Evolutionary conservation across 768 basidiomycete genomes (phyloP).

Genomic region (Tylopilus vinaceipallidus): DNA sequence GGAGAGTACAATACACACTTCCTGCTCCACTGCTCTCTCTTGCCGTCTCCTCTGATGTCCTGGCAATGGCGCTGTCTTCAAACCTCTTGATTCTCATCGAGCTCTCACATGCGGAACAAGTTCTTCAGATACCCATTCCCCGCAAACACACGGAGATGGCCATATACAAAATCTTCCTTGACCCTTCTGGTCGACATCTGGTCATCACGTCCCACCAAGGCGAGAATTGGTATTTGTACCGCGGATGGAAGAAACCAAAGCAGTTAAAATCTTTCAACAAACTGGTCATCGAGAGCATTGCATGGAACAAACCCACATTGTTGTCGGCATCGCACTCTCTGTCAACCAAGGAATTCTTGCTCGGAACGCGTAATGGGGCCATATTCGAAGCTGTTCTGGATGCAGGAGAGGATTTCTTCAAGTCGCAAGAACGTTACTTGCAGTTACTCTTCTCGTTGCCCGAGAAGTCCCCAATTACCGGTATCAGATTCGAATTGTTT

Average conservation of each 20-base stretch:
- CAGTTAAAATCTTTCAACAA: constrained; percentile 74
- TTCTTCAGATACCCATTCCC: constrained; percentile 75
- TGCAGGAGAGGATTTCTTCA: constrained; percentile 89
- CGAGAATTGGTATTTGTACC: constrained; percentile 91
- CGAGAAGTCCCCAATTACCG: constrained; percentile 81
- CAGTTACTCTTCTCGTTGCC: constrained; percentile 74
- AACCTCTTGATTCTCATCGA: constrained; percentile 87
- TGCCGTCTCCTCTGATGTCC: constrained; percentile 81
- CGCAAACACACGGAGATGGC: constrained; percentile 73
- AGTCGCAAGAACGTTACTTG: constrained; percentile 79
- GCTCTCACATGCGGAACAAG: constrained; percentile 81
- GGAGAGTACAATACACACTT: constrained; percentile 83
- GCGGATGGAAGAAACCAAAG: constrained; percentile 77
- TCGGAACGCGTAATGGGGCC: constrained; percentile 81
- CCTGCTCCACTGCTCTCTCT: constrained; percentile 82
- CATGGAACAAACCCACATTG: constrained; percentile 79
- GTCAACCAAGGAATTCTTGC: constrained; percentile 80
- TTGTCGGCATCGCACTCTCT: constrained; percentile 64
- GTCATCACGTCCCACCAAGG: constrained; percentile 83
- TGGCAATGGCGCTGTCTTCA: constrained; percentile 78
- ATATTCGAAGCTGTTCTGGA: constrained; percentile 90
- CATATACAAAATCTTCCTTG: constrained; percentile 83
- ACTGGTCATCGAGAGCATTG: constrained; percentile 86
- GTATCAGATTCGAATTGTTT: constrained; percentile 79
- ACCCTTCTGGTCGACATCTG: constrained; percentile 91